Percentiles rank a stretch among this genome's conserved stretches.
phyloP scores from a whole-genome alignment of 495 filamentous ascomycete species.

The Lepidopterella palustris region DNA sequence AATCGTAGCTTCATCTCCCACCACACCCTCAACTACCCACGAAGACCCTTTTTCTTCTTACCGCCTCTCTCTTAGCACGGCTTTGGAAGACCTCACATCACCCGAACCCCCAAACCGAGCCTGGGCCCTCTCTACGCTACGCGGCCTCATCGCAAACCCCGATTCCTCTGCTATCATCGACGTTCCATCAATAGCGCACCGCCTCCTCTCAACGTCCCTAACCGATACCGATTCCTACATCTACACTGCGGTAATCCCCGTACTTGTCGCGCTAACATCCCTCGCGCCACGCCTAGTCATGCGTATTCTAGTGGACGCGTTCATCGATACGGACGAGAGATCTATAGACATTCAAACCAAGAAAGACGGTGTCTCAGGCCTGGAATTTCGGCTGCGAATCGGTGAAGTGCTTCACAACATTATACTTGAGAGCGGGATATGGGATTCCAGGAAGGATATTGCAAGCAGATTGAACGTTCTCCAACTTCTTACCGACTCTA shows the following conservation, averaged over 20 bases:
- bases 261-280: constrained; percentile 17
- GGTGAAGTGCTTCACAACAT: constrained; percentile 20
- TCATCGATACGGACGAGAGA: constrained; percentile 19
- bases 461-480: not conserved
- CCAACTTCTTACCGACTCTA: constrained; percentile 50
- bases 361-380: constrained; percentile 40
- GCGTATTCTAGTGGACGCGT: constrained; percentile 17
- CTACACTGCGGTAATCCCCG: constrained; percentile 19
- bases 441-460: constrained; percentile 45
- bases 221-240: constrained; percentile 42
- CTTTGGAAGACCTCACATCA: constrained; percentile 68
- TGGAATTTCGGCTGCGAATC: constrained; percentile 25
- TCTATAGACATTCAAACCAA: constrained; percentile 43
- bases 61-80: constrained; percentile 49
- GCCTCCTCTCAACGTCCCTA: constrained; percentile 19
- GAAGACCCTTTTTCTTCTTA: not conserved
- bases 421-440: constrained; percentile 38
- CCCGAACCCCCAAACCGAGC: constrained; percentile 69
- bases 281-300: constrained; percentile 15
- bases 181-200: constrained; percentile 25
- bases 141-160: constrained; percentile 47
- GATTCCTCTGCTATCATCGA: constrained; percentile 17
- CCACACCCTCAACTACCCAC: not conserved
- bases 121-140: constrained; percentile 68
- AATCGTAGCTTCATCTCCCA: not conserved